Percentiles rank a stretch among this genome's conserved stretches.
These are phyloP conservation scores for Tulasnella calospora DNA, from an alignment of 768 basidiomycete genomes.

Conservation along the genomic window DNA sequence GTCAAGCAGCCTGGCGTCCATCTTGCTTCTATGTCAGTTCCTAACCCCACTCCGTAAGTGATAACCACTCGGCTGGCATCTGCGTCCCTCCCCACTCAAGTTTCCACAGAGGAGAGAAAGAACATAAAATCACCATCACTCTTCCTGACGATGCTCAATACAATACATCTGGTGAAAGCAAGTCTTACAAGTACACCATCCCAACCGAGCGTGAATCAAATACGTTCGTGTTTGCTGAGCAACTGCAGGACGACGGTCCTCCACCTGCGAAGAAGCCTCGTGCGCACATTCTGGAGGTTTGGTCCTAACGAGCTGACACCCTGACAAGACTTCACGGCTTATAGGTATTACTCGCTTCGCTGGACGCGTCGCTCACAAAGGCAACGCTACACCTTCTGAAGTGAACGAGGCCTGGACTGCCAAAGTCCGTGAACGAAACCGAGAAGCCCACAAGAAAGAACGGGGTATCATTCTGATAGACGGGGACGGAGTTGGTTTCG, in stretches of 20 bases:
- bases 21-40: slow-evolving; percentile 38
- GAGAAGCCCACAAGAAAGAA: not conserved
- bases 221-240: slow-evolving; percentile 34
- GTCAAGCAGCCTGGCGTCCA: slow-evolving; percentile 36
- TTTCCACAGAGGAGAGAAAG: not conserved
- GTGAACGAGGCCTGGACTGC: not conserved
- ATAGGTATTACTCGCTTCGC: not conserved
- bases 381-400: not conserved
- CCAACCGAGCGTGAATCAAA: slow-evolving; percentile 35
- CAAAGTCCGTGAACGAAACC: slow-evolving; percentile 5
- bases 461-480: not conserved
- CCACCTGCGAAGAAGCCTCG: slow-evolving; percentile 24
- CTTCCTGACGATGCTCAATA: slow-evolving; percentile 28
- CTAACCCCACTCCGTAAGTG: slow-evolving; percentile 29
- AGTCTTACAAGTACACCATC: slow-evolving; percentile 39
- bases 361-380: not conserved
- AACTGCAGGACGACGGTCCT: slow-evolving; percentile 30
- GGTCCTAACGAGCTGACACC: not conserved
- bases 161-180: slow-evolving; percentile 28
- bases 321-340: not conserved
- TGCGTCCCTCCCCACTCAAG: not conserved
- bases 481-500: not conserved
- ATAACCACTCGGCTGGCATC: not conserved
- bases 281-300: not conserved
- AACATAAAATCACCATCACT: not conserved